Evolutionary conservation across 2,329 filamentous ascomycete species (phyloP).

Genomic region (Colletotrichum melonis): DNA sequence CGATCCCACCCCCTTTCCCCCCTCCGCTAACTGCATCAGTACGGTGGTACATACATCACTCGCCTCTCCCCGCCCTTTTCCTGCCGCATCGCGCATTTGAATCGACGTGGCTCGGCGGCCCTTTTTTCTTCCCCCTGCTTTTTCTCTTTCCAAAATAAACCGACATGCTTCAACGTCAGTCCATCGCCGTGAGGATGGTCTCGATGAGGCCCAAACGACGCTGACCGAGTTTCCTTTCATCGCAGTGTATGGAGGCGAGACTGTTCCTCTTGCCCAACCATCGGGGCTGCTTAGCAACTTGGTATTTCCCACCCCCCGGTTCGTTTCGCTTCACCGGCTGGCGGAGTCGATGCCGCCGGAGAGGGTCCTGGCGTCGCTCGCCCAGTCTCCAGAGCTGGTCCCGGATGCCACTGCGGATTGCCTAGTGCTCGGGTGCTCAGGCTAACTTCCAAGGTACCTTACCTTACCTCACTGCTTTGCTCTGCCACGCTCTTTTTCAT

Average conservation of each 20-base stretch:
- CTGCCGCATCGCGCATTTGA: slow-evolving; percentile 34
- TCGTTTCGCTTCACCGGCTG: slow-evolving; percentile 35
- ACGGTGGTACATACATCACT: slow-evolving; percentile 28
- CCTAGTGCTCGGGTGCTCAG: not conserved
- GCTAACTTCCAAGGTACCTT: slow-evolving; percentile 1
- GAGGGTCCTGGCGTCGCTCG: slow-evolving; percentile 31
- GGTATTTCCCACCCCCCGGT: slow-evolving; percentile 18
- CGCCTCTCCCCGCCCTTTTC: slow-evolving; percentile 28
- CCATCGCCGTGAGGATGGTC: slow-evolving; percentile 23
- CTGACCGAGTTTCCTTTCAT: slow-evolving; percentile 34
- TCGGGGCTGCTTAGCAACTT: slow-evolving; percentile 21
- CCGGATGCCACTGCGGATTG: not conserved
- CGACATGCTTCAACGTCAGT: slow-evolving; percentile 31
- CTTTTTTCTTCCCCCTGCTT: slow-evolving; percentile 26
- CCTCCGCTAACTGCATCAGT: slow-evolving; percentile 31
- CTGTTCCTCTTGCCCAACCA: slow-evolving; percentile 28
- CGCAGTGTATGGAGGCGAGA: slow-evolving; percentile 20
- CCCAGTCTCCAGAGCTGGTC: not conserved
- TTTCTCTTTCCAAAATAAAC: not conserved
- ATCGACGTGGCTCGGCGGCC: slow-evolving; percentile 34
- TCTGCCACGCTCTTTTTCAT: not conserved
- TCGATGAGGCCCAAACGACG: slow-evolving; percentile 34
- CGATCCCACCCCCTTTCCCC: slow-evolving; percentile 30
- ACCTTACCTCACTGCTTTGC: not conserved
- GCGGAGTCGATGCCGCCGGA: slow-evolving; percentile 34